Conservation (phyloP, 805 yeast species). For the Pichia manshurica region DNA sequence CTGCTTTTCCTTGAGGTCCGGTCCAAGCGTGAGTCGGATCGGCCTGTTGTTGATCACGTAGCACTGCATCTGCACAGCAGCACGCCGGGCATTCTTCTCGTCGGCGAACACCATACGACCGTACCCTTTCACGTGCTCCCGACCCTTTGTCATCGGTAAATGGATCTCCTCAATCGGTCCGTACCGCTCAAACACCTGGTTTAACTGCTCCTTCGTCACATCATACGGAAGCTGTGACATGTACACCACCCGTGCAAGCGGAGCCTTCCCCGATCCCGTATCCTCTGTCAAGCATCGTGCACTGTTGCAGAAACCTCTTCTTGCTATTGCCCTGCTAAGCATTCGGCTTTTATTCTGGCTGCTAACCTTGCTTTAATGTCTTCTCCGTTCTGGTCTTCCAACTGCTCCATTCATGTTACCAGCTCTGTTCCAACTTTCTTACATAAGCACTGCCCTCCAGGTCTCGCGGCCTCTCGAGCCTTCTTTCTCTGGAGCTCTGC, state of each 20-base stretch:
- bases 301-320: too few species aligned
- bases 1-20: conserved; percentile 12
- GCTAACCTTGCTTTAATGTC: too few species aligned
- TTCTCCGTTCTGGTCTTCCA: too few species aligned
- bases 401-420: too few species aligned
- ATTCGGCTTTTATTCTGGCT: too few species aligned
- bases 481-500: too few species aligned
- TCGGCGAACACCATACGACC: conserved; percentile 23
- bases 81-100: conserved; percentile 20
- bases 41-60: conserved; percentile 26
- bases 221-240: conserved; percentile 18
- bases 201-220: conserved; percentile 20
- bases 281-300: too few species aligned
- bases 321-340: too few species aligned
- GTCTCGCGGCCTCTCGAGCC: too few species aligned
- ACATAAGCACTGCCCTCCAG: too few species aligned
- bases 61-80: conserved; percentile 29
- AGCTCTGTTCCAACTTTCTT: too few species aligned
- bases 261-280: too few species aligned
- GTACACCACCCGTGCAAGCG: conserved; percentile 5
- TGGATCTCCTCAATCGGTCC: conserved; percentile 19
- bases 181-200: conserved; percentile 23
- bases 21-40: conserved; percentile 18
- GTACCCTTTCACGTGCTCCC: conserved; percentile 21
- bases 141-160: conserved; percentile 15